Base-by-base conservation (phyloP, 257 asterid species). In the Capsicum chinense region DNA sequence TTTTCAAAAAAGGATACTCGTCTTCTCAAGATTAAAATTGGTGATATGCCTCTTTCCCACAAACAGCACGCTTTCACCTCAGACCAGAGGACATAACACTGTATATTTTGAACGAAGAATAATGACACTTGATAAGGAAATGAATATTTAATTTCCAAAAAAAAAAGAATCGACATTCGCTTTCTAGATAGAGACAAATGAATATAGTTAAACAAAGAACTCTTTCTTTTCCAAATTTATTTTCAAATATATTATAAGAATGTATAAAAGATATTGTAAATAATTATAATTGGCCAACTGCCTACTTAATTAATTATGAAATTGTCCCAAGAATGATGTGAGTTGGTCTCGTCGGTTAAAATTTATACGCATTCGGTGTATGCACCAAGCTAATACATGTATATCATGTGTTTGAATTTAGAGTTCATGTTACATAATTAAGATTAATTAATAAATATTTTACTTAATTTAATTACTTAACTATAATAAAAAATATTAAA, bases 201-300 rank as follows among this genome's bases (percentile, higher is more conserved):
- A 74, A 50, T 74, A 74, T 26, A 50, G 13, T 74, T 74, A 74
- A 74, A 74, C n/a, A 48, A 71, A 47, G 11, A 71, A 5, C 17
- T 71, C 15, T 47, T 9, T 47, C 39, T 48, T 19, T 12, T 3
- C 3, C 33, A 2, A 19, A 73, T 63, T 62, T 11, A 44, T 39
- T 39, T 39, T 26, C 26, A 9, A 48, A 21, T 6, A 73, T 47
- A 67, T 19, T n/a, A 73, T 50, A 7, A 48, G 11, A 19, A 19
- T 19, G 11, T 3, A 48, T 3, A 11, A 48, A 50, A 21, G 44
- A 48, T 74, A 74, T 11, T 50, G 17, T 74, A 11, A 74, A 74
- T 47, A n/a, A 47, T 47, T 73, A 3, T 11, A 47, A 47, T 73
- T 47, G 80, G n/a, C 17, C 17, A 74, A 12, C 13, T 74, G 47